These are phyloP conservation scores for Mimosa pudica DNA, from an alignment of 306 rosid species.

Conservation along the genomic window DNA sequence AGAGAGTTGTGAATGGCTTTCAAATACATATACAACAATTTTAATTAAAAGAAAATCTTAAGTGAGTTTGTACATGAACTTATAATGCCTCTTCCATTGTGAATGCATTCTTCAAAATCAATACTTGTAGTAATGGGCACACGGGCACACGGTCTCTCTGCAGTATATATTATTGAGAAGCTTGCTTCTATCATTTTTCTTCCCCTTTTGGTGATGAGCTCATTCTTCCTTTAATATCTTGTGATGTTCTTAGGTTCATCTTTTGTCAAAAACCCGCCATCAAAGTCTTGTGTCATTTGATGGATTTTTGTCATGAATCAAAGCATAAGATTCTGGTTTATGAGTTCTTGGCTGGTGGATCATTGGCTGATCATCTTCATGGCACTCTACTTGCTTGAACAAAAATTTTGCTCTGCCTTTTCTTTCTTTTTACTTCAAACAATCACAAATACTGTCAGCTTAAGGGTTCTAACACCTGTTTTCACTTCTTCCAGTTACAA, in stretches of 20 bases:
- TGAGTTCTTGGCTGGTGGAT: conserved; percentile 93
- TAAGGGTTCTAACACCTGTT: neutral
- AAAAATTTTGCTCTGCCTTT: neutral
- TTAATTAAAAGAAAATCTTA: no score
- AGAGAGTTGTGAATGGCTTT: no score
- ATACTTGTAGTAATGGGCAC: neutral
- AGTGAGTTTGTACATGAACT: neutral
- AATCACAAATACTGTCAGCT: conserved; percentile 14
- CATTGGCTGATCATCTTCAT: conserved; percentile 79
- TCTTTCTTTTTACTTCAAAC: neutral
- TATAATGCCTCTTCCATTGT: neutral
- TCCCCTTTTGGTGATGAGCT: neutral
- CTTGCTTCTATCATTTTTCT: neutral
- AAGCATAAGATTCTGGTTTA: conserved; percentile 93
- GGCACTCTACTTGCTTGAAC: conserved; percentile 49
- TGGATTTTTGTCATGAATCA: conserved; percentile 86
- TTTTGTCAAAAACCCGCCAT: conserved; percentile 75
- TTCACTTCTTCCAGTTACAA: conserved; percentile 54
- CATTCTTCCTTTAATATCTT: conserved; percentile 19
- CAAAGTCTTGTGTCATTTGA: conserved; percentile 90
- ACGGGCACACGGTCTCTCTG: no score
- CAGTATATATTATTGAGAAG: no score
- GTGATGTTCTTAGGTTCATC: conserved; percentile 59
- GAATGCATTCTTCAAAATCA: neutral
- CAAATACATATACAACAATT: no score